These are phyloP conservation scores for Plectosphaerella plurivora DNA, from an alignment of 2,329 filamentous ascomycete species.

Conservation along the genomic window DNA sequence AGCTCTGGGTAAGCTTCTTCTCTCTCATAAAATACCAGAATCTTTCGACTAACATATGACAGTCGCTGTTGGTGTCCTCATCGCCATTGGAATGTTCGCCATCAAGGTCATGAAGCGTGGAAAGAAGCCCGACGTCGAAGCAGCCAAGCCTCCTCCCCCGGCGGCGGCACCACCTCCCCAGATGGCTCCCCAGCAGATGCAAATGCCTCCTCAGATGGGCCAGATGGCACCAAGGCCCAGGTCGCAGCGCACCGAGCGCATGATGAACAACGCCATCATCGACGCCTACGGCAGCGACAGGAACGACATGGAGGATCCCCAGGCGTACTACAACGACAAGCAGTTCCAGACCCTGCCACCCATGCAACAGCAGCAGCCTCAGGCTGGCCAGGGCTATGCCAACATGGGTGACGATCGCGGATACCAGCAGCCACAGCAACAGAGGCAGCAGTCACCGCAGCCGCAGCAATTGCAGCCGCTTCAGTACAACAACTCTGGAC, in stretches of 20 bases:
- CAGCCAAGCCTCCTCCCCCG: not conserved
- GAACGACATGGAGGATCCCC: slow-evolving; percentile 1
- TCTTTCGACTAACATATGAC: not conserved
- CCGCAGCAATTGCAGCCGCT: too few relatives aligned
- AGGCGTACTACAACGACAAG: slow-evolving; percentile 3
- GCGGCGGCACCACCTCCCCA: not conserved
- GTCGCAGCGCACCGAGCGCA: not conserved
- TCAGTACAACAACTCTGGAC: not conserved
- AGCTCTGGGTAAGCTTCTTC: not conserved
- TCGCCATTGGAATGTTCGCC: slow-evolving; percentile 2
- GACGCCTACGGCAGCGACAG: not conserved
- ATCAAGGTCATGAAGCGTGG: not conserved
- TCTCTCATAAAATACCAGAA: not conserved
- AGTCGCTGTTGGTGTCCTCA: not conserved
- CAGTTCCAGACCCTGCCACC: slow-evolving; percentile 1
- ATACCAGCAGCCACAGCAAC: not conserved
- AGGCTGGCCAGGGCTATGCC: not conserved
- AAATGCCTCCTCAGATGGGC: not conserved
- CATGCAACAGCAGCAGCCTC: not conserved
- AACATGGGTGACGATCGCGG: not conserved
- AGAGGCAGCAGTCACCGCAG: not conserved
- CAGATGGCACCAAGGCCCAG: not conserved
- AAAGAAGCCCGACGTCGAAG: not conserved
- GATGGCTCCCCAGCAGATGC: not conserved
- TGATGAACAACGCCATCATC: slow-evolving; percentile 1